Percentiles rank a stretch among this genome's conserved stretches.
These are phyloP conservation scores for Globisporangium recalcitrans DNA, from an alignment of 352 stramenopile species.

Conservation along the genomic window DNA sequence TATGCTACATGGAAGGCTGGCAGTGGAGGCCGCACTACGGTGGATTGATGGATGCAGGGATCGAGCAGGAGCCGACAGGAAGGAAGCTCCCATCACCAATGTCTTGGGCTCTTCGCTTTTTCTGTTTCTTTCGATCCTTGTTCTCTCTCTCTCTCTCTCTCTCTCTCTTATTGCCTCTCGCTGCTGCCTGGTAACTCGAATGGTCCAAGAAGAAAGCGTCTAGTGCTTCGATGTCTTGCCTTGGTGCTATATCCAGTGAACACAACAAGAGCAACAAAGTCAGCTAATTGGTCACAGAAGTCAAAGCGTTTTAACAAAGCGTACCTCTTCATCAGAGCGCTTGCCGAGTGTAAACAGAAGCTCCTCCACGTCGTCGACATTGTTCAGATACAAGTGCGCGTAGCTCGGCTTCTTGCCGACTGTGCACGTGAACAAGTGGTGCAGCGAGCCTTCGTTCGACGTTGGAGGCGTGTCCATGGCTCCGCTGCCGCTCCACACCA, in stretches of 20 bases:
- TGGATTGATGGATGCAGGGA: no score
- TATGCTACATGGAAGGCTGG: not conserved
- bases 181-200: not conserved
- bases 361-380: slow-evolving; percentile 82
- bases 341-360: slow-evolving; percentile 63
- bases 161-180: not conserved
- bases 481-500: not conserved
- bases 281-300: not conserved
- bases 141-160: not conserved
- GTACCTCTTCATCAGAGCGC: slow-evolving; percentile 19
- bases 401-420: slow-evolving; percentile 91
- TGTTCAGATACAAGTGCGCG: slow-evolving; percentile 88
- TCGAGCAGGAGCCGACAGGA: no score
- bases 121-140: not conserved
- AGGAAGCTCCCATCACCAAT: no score
- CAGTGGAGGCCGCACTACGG: no score
- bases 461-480: slow-evolving; percentile 20
- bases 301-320: not conserved
- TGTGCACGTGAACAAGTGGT: slow-evolving; percentile 89
- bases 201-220: not conserved
- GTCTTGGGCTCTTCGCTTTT: not conserved
- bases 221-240: not conserved
- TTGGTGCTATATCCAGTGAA: not conserved
- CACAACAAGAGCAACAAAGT: not conserved
- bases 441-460: slow-evolving; percentile 47